A percentile compares a stretch with the other conserved stretches of the same genome.
Conservation (phyloP, 2,329 filamentous ascomycete genomes). For the Drechslera avenae region DNA sequence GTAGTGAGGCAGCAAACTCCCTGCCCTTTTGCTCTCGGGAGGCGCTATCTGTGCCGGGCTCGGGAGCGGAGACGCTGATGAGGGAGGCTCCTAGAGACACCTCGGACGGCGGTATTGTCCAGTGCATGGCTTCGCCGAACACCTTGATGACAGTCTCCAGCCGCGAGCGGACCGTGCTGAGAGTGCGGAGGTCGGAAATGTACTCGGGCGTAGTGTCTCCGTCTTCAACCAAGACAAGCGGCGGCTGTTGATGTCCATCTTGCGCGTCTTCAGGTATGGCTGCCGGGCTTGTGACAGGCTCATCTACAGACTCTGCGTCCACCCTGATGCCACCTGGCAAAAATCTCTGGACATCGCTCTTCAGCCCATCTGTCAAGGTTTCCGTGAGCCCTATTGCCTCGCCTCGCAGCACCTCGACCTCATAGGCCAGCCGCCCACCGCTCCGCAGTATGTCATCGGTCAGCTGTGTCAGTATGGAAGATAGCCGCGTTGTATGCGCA, state of each 20-base stretch:
- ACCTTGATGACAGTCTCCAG: constrained; percentile 87
- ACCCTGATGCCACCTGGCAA: constrained; percentile 57
- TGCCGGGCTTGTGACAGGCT: constrained; percentile 5
- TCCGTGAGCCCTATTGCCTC: constrained; percentile 84
- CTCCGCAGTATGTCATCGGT: constrained; percentile 94
- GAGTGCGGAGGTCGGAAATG: constrained; percentile 78
- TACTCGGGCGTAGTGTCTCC: constrained; percentile 51
- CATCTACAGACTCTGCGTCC: constrained; percentile 8
- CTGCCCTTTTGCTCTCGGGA: constrained; percentile 86
- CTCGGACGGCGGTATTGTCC: constrained; percentile 87
- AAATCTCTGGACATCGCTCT: constrained; percentile 74
- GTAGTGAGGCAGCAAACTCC: constrained; percentile 72
- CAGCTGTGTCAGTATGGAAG: constrained; percentile 80
- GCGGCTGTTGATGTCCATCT: neutral
- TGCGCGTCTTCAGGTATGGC: constrained; percentile 2
- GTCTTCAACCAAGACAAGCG: neutral
- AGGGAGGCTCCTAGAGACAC: constrained; percentile 82
- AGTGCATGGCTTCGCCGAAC: constrained; percentile 95
- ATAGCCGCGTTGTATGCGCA: constrained; percentile 82
- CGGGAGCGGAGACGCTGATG: constrained; percentile 86
- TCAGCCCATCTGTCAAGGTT: constrained; percentile 72
- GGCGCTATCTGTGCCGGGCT: constrained; percentile 67
- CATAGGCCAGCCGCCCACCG: constrained; percentile 86
- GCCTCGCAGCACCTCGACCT: constrained; percentile 90
- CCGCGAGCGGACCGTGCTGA: constrained; percentile 81